Percentiles rank a stretch among this genome's conserved stretches.
Conservation (phyloP, 495 filamentous ascomycete genomes). For the Penicillium psychrofluorescens region DNA sequence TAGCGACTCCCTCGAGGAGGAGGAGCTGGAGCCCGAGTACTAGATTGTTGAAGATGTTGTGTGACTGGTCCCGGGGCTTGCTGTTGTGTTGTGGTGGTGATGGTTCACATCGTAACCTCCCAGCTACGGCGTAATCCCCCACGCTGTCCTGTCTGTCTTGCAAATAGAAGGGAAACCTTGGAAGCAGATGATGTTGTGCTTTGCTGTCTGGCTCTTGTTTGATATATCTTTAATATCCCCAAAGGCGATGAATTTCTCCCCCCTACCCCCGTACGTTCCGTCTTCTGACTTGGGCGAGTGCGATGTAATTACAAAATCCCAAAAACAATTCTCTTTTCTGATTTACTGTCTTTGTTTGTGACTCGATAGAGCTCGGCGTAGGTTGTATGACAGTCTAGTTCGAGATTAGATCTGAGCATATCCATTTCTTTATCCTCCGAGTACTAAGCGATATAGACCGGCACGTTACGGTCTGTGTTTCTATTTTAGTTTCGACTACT, state of each 20-base stretch:
- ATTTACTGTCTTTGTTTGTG: no score
- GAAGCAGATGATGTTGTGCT: slow-evolving; percentile 33
- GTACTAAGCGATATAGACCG: no score
- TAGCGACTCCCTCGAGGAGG: slow-evolving; percentile 86
- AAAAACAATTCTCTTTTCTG: not conserved
- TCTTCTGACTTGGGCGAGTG: slow-evolving; percentile 4
- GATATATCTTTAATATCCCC: slow-evolving; percentile 46
- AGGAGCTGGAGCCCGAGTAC: slow-evolving; percentile 91
- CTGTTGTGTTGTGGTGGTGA: not conserved
- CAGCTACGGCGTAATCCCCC: no score
- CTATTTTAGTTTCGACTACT: no score
- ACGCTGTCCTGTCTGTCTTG: slow-evolving; percentile 16
- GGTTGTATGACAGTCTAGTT: no score
- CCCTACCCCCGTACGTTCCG: slow-evolving; percentile 26
- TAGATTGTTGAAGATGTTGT: slow-evolving; percentile 42
- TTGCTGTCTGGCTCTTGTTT: slow-evolving; percentile 22
- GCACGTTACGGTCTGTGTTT: no score
- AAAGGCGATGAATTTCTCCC: slow-evolving; percentile 32
- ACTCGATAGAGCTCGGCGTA: no score
- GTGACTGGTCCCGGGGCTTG: slow-evolving; percentile 13
- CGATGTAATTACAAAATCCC: slow-evolving; percentile 21
- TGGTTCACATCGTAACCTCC: no score
- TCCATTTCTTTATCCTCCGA: not conserved
- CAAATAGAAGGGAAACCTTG: slow-evolving; percentile 41
- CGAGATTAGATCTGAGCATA: not conserved